Evolutionary conservation across 495 filamentous ascomycete genomes (phyloP), one percentile per base, ranked within the genome.

Genomic region (Aspergillus bridgeri): DNA sequence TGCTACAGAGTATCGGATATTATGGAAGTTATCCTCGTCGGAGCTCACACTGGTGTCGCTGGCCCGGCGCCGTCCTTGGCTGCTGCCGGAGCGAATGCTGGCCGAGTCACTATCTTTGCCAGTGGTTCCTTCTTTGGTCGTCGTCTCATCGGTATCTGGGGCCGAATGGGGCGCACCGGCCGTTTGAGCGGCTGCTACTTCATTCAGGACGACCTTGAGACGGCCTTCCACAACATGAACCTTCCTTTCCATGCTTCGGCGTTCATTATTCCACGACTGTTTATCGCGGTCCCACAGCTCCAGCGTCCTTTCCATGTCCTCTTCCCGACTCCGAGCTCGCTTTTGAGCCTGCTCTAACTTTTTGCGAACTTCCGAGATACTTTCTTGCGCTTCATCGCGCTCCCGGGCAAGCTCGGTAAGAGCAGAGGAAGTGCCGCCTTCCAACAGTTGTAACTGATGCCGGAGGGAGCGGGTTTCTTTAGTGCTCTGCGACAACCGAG

Each of bases 171-270:
- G 65, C 9, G 66, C 60, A 22, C 62, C 65, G 21, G 81, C 81
- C 46, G 82, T 83, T 64, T 93, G 88, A 49, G 85, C 85, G 20
- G 88, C 84, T 27, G 88, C 85, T 29, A 99, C 80, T 66, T 97
- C 95, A 25, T 89, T 88, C 46, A 97, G 69, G 27, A 99, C 84
- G 18, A 81, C 79, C 66, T 92, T 92, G 53, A 99, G 73, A 53
- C 93, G 84, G 51, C 83, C 90, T 69, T 99, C 94, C 23, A 90
- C 86, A 6, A 96, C 83, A 69, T 97, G 91, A 21, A 95, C 71
- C 59, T 88, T 88, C 53, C 89, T 83, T 72, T 99, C 94, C 44
- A 90, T 75, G 54, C 81, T 86, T 33, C 93, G 84, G 63, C 85
- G 89, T 62, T 93, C 89, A 50, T 85, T 85, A 18, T 90, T 87